These are phyloP conservation scores for Boletus sp. DNA, from an alignment of 1,284 basidiomycete species.

Conservation along the genomic window DNA sequence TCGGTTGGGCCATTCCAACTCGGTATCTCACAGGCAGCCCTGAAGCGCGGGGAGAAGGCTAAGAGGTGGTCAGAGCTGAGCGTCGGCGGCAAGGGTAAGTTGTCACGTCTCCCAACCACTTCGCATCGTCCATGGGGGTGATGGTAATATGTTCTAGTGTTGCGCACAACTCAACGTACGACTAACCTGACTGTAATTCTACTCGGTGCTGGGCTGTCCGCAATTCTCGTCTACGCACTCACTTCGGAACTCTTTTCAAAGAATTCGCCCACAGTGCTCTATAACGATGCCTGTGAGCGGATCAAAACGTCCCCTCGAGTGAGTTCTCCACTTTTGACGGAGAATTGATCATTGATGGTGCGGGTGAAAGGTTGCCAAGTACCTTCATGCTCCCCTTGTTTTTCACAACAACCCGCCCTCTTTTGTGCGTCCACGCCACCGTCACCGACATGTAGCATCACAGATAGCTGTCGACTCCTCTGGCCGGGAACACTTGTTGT, in stretches of 20 bases:
- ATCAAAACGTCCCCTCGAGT: conserved; percentile 75
- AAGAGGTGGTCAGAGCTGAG: conserved; percentile 83
- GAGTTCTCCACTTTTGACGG: conserved; percentile 21
- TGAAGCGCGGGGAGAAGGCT: conserved; percentile 50
- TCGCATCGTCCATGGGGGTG: not conserved
- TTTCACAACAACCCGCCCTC: conserved; percentile 80
- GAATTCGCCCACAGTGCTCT: conserved; percentile 89
- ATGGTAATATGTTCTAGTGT: conserved; percentile 12
- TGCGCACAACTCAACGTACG: conserved; percentile 62
- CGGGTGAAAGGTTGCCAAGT: conserved; percentile 53
- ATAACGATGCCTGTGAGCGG: conserved; percentile 80
- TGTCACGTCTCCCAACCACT: not conserved
- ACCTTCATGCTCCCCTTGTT: conserved; percentile 58
- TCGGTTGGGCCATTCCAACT: conserved; percentile 80
- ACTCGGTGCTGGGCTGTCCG: conserved; percentile 77
- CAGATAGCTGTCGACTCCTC: conserved; percentile 65
- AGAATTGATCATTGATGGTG: not conserved
- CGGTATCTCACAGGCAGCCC: conserved; percentile 58
- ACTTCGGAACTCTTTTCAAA: conserved; percentile 87
- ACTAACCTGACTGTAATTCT: conserved; percentile 82
- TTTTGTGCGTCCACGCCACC: conserved; percentile 64
- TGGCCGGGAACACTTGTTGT: conserved; percentile 74
- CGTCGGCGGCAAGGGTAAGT: conserved; percentile 77
- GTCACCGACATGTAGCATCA: conserved; percentile 73
- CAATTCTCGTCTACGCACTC: conserved; percentile 79